Base-by-base conservation (phyloP, 2,329 filamentous ascomycete genomes). In the Triangularia verruculosa region DNA sequence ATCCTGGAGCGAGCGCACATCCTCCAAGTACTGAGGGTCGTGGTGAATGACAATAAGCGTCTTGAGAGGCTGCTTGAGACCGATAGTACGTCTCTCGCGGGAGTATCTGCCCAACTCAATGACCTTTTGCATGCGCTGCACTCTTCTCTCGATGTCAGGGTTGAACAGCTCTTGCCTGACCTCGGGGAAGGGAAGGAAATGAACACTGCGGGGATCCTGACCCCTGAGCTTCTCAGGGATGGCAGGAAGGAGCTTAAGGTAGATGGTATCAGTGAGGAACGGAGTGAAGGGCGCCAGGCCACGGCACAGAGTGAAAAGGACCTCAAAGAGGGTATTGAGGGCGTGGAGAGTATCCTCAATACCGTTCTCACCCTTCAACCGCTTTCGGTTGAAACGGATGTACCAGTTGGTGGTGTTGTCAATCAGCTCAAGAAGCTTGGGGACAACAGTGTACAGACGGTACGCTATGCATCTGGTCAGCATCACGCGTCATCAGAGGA, bases 351-450 rank as follows among this genome's bases (percentile, higher is more conserved):
- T 97, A 74, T 98, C 95, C 13, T 93, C 85, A 24, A 92, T 78
- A 17, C 93, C 92, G 68, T 92, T 88, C 74, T 96, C 93, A 52
- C 93, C 93, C 86, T 97, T 97, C 69, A 97, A 82, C 61, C 93
- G 87, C 76, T 91, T 91, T 61, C 93, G 86, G 81, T 97, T 97
- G 81, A 97, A 96, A 66, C 93, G 86, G 75, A 97, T 97, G 78
- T 97, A 97, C 93, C 93, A 97, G 78, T 98, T 98, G n/a, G 93
- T 97, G 3, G 91, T 93, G 78, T 96, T 93, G 72, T 97, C 94
- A 68, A 97, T 96, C 72, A 96, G 84, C 63, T 84, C 85, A 17
- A 96, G 83, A 65, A 98, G 79, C 67, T 91, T 85, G 7, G 93
- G 93, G 53, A 97, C 93, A 53, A 98, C 94, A 1, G 93, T 98